Evolutionary conservation across 441 rosid genomes (phyloP), one percentile per base, ranked within the genome.

Genomic region (Pelargonium myrrhifolium): DNA sequence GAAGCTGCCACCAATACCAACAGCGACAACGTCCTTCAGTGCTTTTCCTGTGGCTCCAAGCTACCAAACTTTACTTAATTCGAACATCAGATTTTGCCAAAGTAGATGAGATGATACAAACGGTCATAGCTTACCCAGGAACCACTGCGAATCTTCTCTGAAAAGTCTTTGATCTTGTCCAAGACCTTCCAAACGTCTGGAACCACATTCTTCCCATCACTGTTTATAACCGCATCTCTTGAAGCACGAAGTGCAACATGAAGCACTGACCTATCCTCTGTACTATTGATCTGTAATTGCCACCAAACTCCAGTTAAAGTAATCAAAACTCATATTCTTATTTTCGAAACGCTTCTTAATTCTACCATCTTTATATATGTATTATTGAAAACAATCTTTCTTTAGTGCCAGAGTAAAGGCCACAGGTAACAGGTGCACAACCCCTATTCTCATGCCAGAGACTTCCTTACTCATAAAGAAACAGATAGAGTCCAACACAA

Each of bases 1-100:
- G 74, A 91, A 93, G 84, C 97, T 91, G 72, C 97, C 99, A 73
- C 99, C 99, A 76, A 94, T 94, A 73, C 99, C 97, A 65, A 94
- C 26, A n/a, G 96, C 88, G 78, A 94, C 60, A 59, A 91, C 97
- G 86, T 91, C 87, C 76, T 83, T 89, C 71, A 94, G 79, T 6
- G 82, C 75, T 79, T 94, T 88, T 53, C 99, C 97, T 1, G 99
- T 94, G 67, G 96, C 91, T 71, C 99, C 99, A 77, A 91, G 83
- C 99, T 94, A 73, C 67, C 74, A 82, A 78, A n/a, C 51, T 71
- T 65, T 71, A 39, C 69, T 59, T 8, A 77, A 64, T 61, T 31
- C 28, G 26, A 28, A 76, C 61, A 67, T 55, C 61, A 68, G 21
- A 49, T 3, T 21, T 15, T 9, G 22, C 70, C 45, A 77, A 68